phyloP scores from a whole-genome alignment of 306 rosid species.

The Cyclanthera cordifolia region DNA sequence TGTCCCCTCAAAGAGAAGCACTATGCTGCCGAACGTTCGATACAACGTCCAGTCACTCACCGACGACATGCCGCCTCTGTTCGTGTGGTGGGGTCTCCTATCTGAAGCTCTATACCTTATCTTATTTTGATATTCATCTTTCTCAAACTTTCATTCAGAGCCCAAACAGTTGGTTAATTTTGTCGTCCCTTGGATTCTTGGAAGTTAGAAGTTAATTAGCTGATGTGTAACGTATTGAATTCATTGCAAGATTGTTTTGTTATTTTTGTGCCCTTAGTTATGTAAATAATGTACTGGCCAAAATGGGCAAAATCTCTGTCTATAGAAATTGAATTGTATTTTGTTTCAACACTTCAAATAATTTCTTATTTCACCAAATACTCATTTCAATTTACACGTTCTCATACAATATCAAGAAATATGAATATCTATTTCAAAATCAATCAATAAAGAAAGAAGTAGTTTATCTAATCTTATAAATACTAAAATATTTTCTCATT shows the following conservation, averaged over 20 bases:
- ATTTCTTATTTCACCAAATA: no score
- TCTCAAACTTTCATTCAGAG: no score
- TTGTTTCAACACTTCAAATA: neutral
- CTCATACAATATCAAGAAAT: no score
- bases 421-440: no score
- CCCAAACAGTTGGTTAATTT: neutral
- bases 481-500: no score
- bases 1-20: constrained; percentile 45
- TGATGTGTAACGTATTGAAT: neutral
- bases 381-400: no score
- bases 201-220: neutral
- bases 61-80: neutral
- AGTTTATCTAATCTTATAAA: no score
- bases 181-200: neutral
- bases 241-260: constrained; percentile 7
- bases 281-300: neutral
- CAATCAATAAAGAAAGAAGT: no score
- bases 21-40: constrained; percentile 1
- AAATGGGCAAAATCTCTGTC: neutral
- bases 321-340: neutral
- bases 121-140: neutral
- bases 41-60: neutral
- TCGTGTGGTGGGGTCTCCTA: neutral
- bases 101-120: neutral
- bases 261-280: neutral